phyloP scores from a whole-genome alignment of 352 stramenopile genomes.

The Globisporangium barbulae region DNA sequence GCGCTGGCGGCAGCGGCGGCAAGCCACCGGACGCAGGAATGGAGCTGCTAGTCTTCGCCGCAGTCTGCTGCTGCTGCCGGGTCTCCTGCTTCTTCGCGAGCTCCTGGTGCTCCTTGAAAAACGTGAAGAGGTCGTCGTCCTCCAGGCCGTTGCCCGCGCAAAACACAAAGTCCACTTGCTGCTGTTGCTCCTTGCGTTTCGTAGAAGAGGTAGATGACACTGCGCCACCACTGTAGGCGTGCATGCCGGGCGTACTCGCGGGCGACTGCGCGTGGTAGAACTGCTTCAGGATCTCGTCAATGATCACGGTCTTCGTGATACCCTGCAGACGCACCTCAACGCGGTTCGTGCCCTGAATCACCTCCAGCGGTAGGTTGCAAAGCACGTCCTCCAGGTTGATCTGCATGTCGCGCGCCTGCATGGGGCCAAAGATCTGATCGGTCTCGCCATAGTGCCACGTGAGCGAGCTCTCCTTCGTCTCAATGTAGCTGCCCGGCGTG shows the following conservation, averaged over 20 bases:
- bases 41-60: neutral
- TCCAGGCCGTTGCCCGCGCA: conserved; percentile 81
- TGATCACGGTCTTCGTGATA: conserved; percentile 72
- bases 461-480: conserved; percentile 80
- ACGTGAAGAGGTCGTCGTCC: conserved; percentile 86
- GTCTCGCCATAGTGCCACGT: conserved; percentile 89
- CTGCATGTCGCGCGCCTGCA: conserved; percentile 88
- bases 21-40: conserved; percentile 5
- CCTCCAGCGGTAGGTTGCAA: conserved; percentile 80
- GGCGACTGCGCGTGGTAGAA: conserved; percentile 10
- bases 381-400: conserved; percentile 86
- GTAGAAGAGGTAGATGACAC: conserved; percentile 50
- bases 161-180: conserved; percentile 80
- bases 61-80: neutral
- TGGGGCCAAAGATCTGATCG: conserved; percentile 78
- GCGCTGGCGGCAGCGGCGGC: conserved; percentile 16
- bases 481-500: conserved; percentile 75
- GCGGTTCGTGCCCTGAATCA: conserved; percentile 78
- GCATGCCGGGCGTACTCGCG: conserved; percentile 79
- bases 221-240: conserved; percentile 59
- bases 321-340: conserved; percentile 78
- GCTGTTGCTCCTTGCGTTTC: conserved; percentile 3
- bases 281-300: conserved; percentile 70
- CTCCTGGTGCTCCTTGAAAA: conserved; percentile 71
- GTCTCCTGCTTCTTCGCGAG: conserved; percentile 24